Evolutionary conservation across 495 filamentous ascomycete species (phyloP).

Genomic region (Tuber melanosporum): DNA sequence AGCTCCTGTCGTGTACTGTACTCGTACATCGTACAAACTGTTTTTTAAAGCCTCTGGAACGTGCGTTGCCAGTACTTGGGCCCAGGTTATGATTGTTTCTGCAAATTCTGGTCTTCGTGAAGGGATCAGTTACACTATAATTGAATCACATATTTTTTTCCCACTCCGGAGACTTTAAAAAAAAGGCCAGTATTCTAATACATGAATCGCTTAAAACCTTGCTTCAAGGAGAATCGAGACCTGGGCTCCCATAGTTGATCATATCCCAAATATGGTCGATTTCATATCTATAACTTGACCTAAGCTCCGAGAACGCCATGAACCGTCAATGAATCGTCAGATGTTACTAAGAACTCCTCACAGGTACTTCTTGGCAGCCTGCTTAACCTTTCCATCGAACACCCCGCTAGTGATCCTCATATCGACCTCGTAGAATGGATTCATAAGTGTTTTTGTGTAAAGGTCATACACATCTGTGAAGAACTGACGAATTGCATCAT

Average conservation of each 20-base stretch:
- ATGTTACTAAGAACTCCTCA: slow-evolving; percentile 42
- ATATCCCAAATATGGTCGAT: background rate
- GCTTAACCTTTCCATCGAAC: slow-evolving; percentile 70
- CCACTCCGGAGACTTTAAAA: background rate
- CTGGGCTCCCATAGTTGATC: background rate
- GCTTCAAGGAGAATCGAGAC: background rate
- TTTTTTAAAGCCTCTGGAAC: background rate
- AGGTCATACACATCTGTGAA: slow-evolving; percentile 89
- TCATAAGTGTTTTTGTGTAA: slow-evolving; percentile 97
- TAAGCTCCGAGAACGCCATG: background rate
- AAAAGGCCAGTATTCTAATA: background rate
- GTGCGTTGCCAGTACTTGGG: background rate
- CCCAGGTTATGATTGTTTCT: background rate
- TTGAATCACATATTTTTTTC: background rate
- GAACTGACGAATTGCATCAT: slow-evolving; percentile 90
- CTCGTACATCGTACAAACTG: background rate
- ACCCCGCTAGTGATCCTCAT: slow-evolving; percentile 77
- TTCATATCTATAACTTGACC: background rate
- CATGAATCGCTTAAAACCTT: background rate
- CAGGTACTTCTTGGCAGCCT: slow-evolving; percentile 89
- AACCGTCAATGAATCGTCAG: background rate
- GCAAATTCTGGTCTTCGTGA: background rate
- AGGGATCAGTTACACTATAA: background rate
- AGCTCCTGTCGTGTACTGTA: background rate
- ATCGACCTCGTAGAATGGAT: slow-evolving; percentile 79